These are phyloP conservation scores for Leucosporidium scottii DNA, from an alignment of 768 basidiomycete genomes.

Conservation along the genomic window DNA sequence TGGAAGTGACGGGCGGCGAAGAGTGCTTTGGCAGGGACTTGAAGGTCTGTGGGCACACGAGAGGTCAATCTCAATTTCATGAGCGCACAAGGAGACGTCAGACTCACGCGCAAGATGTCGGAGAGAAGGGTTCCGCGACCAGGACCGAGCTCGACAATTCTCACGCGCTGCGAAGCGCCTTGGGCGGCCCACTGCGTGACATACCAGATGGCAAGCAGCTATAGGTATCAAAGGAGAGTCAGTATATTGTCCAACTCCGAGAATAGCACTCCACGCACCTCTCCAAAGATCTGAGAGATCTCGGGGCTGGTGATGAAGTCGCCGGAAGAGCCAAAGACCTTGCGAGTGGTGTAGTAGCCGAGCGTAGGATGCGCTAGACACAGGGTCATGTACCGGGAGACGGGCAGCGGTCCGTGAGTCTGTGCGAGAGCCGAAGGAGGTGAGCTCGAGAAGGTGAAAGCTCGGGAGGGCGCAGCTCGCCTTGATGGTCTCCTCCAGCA, in stretches of 20 bases:
- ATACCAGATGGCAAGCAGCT: conserved; percentile 85
- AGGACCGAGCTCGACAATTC: conserved; percentile 86
- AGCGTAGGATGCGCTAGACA: conserved; percentile 81
- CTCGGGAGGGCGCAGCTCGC: conserved; percentile 41
- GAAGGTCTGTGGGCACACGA: conserved; percentile 33
- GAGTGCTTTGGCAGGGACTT: conserved; percentile 45
- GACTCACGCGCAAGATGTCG: conserved; percentile 72
- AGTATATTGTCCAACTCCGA: conserved; percentile 39
- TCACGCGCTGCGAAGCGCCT: conserved; percentile 50
- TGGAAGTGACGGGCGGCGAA: conserved; percentile 22
- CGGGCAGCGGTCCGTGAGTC: conserved; percentile 82
- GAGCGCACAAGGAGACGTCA: no score
- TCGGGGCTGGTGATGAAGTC: conserved; percentile 97
- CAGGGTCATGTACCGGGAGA: conserved; percentile 83
- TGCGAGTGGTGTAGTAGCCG: conserved; percentile 73
- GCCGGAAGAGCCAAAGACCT: conserved; percentile 73
- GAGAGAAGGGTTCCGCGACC: conserved; percentile 86
- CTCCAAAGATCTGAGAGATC: conserved; percentile 91
- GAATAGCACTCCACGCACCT: conserved; percentile 52
- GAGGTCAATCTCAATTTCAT: no score
- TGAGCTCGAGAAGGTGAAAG: neutral
- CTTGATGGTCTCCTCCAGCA: conserved; percentile 64
- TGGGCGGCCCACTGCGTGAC: conserved; percentile 63
- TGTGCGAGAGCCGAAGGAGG: conserved; percentile 38
- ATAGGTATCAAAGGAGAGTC: conserved; percentile 24